Evolutionary conservation across 1,284 basidiomycete genomes (phyloP).

Genomic region (Moesziomyces antarcticus): DNA sequence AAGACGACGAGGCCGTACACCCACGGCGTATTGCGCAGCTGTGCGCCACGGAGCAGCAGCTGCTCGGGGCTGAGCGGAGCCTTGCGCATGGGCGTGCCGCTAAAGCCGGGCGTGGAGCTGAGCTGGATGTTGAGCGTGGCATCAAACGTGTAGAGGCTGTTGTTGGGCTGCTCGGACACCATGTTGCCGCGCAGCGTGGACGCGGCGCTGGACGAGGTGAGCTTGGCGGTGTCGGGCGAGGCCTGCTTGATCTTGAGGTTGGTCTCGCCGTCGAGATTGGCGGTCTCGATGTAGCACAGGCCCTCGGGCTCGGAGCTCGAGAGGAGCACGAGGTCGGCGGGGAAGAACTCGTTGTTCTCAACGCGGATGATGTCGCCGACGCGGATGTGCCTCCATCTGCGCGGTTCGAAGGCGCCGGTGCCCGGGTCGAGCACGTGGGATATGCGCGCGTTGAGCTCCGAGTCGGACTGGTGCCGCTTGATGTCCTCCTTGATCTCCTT

Average conservation of each 20-base stretch:
- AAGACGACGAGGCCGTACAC: conserved; percentile 93
- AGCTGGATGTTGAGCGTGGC: conserved; percentile 74
- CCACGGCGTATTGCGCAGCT: conserved; percentile 96
- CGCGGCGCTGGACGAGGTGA: conserved; percentile 82
- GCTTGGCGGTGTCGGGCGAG: conserved; percentile 79
- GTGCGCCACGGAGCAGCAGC: conserved; percentile 90
- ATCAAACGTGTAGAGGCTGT: conserved; percentile 96
- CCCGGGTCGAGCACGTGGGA: conserved; percentile 79
- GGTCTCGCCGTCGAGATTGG: conserved; percentile 97
- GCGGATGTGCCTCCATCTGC: conserved; percentile 87
- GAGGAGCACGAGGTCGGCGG: conserved; percentile 89
- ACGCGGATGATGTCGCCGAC: conserved; percentile 94
- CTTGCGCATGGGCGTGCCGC: conserved; percentile 59
- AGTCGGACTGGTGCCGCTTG: conserved; percentile 95
- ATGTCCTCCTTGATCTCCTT: conserved; percentile 97
- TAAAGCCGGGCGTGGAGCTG: conserved; percentile 60
- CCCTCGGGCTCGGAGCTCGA: conserved; percentile 95
- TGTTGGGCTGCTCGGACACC: conserved; percentile 95
- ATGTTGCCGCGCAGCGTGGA: conserved; percentile 82
- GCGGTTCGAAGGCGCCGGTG: conserved; percentile 77
- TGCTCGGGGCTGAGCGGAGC: conserved; percentile 95
- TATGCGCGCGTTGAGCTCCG: conserved; percentile 85
- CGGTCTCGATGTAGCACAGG: conserved; percentile 95
- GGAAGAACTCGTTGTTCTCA: conserved; percentile 93
- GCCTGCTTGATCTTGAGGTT: conserved; percentile 99